Conservation (phyloP, 148 eudicot species). For the Rhododendron kiyosumense region DNA sequence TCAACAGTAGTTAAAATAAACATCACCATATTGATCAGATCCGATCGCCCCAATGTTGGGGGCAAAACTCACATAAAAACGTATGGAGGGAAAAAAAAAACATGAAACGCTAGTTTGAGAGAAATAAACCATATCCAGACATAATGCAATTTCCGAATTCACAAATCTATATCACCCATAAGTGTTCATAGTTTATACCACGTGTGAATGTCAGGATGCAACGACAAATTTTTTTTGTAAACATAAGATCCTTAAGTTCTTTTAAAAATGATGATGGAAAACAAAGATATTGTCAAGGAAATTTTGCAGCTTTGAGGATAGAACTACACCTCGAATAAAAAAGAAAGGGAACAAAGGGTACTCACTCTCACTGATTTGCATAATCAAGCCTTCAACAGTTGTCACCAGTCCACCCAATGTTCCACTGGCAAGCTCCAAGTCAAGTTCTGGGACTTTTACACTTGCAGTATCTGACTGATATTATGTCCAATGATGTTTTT, state of each 20-base stretch:
- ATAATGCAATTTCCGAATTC: neutral
- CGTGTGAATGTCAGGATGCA: neutral
- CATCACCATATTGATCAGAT: neutral
- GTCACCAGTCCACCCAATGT: conserved; percentile 96
- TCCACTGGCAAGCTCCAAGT: conserved; percentile 85
- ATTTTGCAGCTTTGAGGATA: neutral
- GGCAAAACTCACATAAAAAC: neutral
- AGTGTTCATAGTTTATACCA: neutral
- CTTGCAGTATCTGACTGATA: conserved; percentile 81
- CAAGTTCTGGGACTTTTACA: conserved; percentile 81
- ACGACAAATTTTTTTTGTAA: neutral
- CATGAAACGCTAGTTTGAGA: neutral
- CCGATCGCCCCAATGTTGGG: neutral
- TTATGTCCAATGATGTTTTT: conserved; percentile 4
- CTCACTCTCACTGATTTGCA: conserved; percentile 86
- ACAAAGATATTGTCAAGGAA: neutral
- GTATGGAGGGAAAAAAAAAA: neutral
- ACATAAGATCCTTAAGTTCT: neutral
- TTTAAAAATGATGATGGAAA: neutral
- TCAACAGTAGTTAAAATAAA: neutral
- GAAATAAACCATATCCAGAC: neutral
- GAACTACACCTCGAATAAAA: conserved; percentile 2
- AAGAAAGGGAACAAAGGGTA: conserved; percentile 7
- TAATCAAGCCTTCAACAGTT: conserved; percentile 85
- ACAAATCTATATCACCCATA: neutral